A percentile compares a stretch with the other conserved stretches of the same genome.
Conservation (phyloP, 805 yeast genomes). For the Suhomyces faveliae region DNA sequence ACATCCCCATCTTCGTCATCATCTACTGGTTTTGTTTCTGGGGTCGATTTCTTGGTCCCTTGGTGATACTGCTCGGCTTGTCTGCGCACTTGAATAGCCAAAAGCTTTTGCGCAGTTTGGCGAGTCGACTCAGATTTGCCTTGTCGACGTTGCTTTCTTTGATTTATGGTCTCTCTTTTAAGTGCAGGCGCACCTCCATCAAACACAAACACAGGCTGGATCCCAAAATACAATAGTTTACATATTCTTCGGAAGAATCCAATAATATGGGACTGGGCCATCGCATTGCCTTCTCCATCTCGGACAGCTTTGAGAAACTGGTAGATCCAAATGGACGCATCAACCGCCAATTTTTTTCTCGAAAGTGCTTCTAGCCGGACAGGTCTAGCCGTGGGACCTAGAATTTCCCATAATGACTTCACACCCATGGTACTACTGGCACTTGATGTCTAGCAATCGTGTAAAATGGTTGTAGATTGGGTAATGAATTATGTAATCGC, state of each 20-base stretch:
- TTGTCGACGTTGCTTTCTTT: conserved; percentile 69
- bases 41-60: background rate
- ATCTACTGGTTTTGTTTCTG: conserved; percentile 2
- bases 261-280: conserved; percentile 82
- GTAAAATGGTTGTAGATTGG: background rate
- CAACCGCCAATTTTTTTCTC: conserved; percentile 82
- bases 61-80: conserved; percentile 26
- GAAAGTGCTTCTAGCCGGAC: conserved; percentile 83
- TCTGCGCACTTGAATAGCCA: conserved; percentile 76
- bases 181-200: conserved; percentile 92
- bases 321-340: conserved; percentile 98
- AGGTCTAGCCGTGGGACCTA: conserved; percentile 88
- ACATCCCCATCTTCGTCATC: conserved; percentile 13
- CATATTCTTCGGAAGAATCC: conserved; percentile 95
- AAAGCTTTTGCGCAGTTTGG: conserved; percentile 73
- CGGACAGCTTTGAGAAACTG: conserved; percentile 95
- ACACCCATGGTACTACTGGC: conserved; percentile 75
- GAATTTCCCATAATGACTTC: conserved; percentile 86
- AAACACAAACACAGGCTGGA: conserved; percentile 84
- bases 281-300: conserved; percentile 74
- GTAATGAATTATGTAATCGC: background rate
- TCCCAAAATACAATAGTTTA: conserved; percentile 83
- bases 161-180: conserved; percentile 73
- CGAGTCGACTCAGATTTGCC: conserved; percentile 70
- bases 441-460: background rate